Evolutionary conservation across 108 stramenopile species (phyloP).

Genomic region (Parietichytrium sp.): DNA sequence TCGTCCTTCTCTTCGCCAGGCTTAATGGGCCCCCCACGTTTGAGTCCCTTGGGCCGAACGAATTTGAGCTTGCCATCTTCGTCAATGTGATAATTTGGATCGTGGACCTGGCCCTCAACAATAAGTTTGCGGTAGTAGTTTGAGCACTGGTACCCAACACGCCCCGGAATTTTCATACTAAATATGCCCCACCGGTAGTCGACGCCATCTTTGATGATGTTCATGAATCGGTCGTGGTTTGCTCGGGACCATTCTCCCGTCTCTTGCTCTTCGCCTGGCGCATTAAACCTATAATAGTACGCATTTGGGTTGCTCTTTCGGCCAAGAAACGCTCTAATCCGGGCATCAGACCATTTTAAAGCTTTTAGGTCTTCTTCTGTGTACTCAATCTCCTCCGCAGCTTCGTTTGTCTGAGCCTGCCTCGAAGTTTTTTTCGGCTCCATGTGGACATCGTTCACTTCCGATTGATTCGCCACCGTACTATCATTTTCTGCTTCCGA

Average conservation of each 20-base stretch:
- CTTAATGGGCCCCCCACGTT: too few species aligned
- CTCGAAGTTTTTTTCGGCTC: too few species aligned
- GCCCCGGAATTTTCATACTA: conserved; percentile 21
- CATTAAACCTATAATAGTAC: conserved; percentile 28
- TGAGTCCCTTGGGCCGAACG: not conserved
- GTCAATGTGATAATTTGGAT: conserved; percentile 34
- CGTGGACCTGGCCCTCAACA: not conserved
- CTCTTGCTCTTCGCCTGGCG: not conserved
- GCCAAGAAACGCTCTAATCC: conserved; percentile 11
- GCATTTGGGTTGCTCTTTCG: conserved; percentile 33
- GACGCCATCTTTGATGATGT: conserved; percentile 32
- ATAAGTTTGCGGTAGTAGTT: conserved; percentile 34
- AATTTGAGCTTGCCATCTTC: conserved; percentile 18
- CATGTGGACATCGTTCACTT: too few species aligned
- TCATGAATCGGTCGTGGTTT: conserved; percentile 23
- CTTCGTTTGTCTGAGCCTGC: too few species aligned
- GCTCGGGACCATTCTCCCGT: conserved; percentile 6
- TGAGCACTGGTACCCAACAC: conserved; percentile 21
- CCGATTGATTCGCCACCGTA: too few species aligned
- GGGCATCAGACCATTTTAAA: conserved; percentile 18
- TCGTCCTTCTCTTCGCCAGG: too few species aligned
- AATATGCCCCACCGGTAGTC: conserved; percentile 36
- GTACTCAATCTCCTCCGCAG: conserved; percentile 2
- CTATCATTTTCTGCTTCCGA: too few species aligned
- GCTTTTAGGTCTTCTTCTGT: conserved; percentile 29